phyloP scores from a whole-genome alignment of 1,284 basidiomycete species.

The Pseudozyma pruni region DNA sequence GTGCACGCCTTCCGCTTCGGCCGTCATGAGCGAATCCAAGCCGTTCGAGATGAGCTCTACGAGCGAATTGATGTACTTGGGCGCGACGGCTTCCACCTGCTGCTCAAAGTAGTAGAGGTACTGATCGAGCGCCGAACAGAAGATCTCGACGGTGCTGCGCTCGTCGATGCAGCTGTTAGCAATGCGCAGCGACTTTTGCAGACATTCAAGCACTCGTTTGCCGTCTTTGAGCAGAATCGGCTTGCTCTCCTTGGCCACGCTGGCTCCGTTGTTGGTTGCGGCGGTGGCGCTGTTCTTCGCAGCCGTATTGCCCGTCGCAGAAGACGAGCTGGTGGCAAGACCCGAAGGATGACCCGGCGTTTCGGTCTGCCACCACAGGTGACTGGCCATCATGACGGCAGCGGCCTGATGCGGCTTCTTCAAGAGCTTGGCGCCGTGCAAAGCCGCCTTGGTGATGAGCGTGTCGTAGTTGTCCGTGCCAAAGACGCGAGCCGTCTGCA shows the following conservation, averaged over 20 bases:
- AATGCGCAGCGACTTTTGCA: slow-evolving; percentile 65
- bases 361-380: slow-evolving; percentile 67
- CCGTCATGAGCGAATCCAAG: slow-evolving; percentile 45
- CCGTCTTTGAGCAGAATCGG: slow-evolving; percentile 60
- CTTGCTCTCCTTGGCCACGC: slow-evolving; percentile 32
- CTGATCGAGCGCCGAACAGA: slow-evolving; percentile 64
- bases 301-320: slow-evolving; percentile 39
- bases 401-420: slow-evolving; percentile 67
- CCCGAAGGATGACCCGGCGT: slow-evolving; percentile 35
- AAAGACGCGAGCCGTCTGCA: slow-evolving; percentile 62
- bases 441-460: slow-evolving; percentile 65
- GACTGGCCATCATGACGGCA: slow-evolving; percentile 67
- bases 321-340: slow-evolving; percentile 25
- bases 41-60: slow-evolving; percentile 64
- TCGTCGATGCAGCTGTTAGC: slow-evolving; percentile 67
- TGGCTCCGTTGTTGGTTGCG: neutral
- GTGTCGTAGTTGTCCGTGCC: slow-evolving; percentile 65
- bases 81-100: slow-evolving; percentile 62
- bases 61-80: slow-evolving; percentile 64
- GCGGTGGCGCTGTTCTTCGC: slow-evolving; percentile 23
- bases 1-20: slow-evolving; percentile 26
- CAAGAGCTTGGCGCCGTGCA: slow-evolving; percentile 64
- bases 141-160: slow-evolving; percentile 64
- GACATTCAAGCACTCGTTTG: slow-evolving; percentile 65
- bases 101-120: slow-evolving; percentile 67